Conservation (phyloP, 2,329 filamentous ascomycete species). For the Lachnum nothofagi region DNA sequence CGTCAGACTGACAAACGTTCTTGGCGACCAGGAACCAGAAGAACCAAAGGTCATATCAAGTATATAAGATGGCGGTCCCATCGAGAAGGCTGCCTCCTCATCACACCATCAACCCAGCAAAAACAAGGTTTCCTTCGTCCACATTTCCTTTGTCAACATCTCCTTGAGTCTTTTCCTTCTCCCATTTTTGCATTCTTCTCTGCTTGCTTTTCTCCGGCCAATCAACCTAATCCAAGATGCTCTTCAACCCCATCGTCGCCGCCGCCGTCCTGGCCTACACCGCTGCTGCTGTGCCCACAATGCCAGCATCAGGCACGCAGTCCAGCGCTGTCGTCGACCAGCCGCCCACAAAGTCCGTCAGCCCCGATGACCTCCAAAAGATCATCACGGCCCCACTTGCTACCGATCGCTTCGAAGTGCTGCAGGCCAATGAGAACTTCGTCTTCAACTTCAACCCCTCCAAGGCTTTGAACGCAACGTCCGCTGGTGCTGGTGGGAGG, state of each 20-base stretch:
- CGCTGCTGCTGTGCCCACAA: conserved; percentile 30
- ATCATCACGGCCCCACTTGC: conserved; percentile 35
- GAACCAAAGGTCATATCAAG: too few species aligned
- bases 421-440: conserved; percentile 42
- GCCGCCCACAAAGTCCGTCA: conserved; percentile 5
- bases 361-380: conserved; percentile 20
- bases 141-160: too few species aligned
- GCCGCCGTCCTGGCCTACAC: conserved; percentile 39
- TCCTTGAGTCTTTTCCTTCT: conserved; percentile 13
- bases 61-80: conserved; percentile 1
- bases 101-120: conserved; percentile 19
- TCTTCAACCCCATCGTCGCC: conserved; percentile 33
- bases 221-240: conserved; percentile 31
- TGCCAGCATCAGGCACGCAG: conserved; percentile 16
- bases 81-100: conserved; percentile 8
- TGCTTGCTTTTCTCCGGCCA: too few species aligned
- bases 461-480: conserved; percentile 27
- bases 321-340: not conserved
- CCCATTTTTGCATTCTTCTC: conserved; percentile 10
- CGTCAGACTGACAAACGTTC: not conserved
- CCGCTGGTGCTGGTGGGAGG: conserved; percentile 41
- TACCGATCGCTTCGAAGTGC: conserved; percentile 40
- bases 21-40: not conserved
- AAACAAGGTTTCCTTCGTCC: conserved; percentile 13
- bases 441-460: conserved; percentile 44